phyloP scores from a whole-genome alignment of 306 rosid species.

The Dicorynia guianensis region DNA sequence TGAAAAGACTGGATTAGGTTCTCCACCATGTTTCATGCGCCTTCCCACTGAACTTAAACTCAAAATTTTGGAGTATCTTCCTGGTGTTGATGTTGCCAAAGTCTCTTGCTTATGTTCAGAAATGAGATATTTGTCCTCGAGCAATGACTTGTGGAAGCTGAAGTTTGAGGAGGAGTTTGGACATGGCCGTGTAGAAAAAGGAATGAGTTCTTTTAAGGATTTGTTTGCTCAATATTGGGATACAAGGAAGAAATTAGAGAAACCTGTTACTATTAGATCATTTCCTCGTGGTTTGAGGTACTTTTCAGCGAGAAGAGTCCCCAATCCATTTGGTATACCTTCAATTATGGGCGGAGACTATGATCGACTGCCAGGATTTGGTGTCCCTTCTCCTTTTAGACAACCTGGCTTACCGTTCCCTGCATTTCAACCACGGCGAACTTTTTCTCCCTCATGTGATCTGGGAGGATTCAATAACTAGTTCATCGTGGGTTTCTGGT shows the following conservation, averaged over 20 bases:
- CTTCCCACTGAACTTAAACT: conserved; percentile 73
- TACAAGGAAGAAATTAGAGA: conserved; percentile 37
- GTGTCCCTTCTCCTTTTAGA: conserved; percentile 33
- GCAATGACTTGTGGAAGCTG: conserved; percentile 69
- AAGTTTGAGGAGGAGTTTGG: conserved; percentile 64
- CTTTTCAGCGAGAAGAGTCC: conserved; percentile 32
- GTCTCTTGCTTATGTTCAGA: conserved; percentile 61
- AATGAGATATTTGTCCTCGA: conserved; percentile 52
- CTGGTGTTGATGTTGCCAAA: conserved; percentile 65
- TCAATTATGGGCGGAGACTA: conserved; percentile 52
- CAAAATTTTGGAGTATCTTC: conserved; percentile 67
- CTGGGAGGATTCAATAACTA: conserved; percentile 38
- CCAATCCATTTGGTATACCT: conserved; percentile 40
- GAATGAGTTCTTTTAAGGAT: conserved; percentile 43
- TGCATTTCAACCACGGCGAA: conserved; percentile 18
- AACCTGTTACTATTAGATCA: background rate
- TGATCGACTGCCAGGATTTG: conserved; percentile 47
- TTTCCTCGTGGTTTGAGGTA: background rate
- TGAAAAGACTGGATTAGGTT: conserved; percentile 59
- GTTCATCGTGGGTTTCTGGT: background rate
- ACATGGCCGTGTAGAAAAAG: background rate
- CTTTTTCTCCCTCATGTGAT: conserved; percentile 39
- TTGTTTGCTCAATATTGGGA: conserved; percentile 44
- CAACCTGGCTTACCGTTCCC: conserved; percentile 32
- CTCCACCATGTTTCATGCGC: conserved; percentile 75